Base-by-base conservation (phyloP, 1,284 basidiomycete species). In the Leccinum huronense region DNA sequence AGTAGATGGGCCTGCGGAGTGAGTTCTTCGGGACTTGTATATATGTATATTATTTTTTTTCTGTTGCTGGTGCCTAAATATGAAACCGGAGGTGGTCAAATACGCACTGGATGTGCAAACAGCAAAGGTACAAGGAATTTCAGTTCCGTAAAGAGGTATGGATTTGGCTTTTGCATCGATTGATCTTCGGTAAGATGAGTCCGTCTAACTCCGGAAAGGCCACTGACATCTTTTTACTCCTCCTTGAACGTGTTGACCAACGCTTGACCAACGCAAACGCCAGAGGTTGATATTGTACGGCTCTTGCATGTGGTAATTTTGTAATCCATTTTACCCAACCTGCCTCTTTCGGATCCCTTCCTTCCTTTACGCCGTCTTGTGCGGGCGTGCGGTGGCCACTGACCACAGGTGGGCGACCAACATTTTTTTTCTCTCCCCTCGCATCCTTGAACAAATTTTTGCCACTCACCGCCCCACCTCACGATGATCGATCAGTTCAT, bases 91-190 rank as follows among this genome's bases (percentile, higher is more conserved):
- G 59, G 42, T 38, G 63, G 48, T 70, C 61, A 61, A 67, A 70
- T 61, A 60, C 33, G 45, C 61, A 51, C 62, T 59, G 62, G 64
- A 62, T 34, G 66, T 62, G 55, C 59, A 68, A 68, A 61, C 61
- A 38, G 51, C 38, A 70, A 66, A 76, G 75, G 74, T 65, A 77
- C 75, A 11, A 65, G 61, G 58, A 72, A 65, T 48, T 69, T 64
- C 58, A 66, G 73, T 74, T 76, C 65, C 75, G 75, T 77, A 75
- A 76, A 27, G 61, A 72, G 45, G 64, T 64, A 63, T 72, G 61
- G 65, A 68, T 77, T 76, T 77, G 73, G 62, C 72, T 76, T 75
- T 77, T 75, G 60, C 54, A 70, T 74, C 61, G 62, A 67, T 63
- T 76, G 75, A 76, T 77, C 75, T 65, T 77, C 73, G 70, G 67